Conservation (phyloP, 202 grass and related monocot species). For the Eragrostis tef region DNA sequence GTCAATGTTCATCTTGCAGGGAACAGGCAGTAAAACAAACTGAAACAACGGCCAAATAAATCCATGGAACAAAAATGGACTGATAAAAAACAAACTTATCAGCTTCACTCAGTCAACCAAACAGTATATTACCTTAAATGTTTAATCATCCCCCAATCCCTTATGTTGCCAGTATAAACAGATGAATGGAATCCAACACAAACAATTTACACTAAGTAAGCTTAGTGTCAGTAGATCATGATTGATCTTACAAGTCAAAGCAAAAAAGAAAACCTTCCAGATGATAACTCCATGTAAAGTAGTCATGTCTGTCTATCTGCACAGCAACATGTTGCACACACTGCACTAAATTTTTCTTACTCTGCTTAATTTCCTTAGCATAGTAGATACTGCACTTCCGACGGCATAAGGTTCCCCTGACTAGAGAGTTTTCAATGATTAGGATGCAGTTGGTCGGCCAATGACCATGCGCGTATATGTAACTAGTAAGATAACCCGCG, state of each 20-base stretch:
- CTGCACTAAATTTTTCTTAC: background rate
- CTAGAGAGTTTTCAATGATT: background rate
- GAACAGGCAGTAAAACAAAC: conserved; percentile 34
- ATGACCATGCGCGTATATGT: background rate
- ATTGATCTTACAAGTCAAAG: conserved; percentile 7
- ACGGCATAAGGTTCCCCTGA: background rate
- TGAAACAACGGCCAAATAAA: conserved; percentile 4
- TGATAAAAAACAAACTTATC: background rate
- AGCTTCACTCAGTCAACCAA: conserved; percentile 16
- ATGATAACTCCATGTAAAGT: background rate
- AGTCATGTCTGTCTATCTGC: background rate
- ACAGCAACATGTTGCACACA: background rate
- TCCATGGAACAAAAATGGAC: conserved; percentile 11
- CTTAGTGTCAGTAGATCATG: background rate
- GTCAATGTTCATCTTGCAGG: conserved; percentile 34
- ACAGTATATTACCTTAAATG: background rate
- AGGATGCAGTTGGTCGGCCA: background rate
- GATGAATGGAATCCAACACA: background rate
- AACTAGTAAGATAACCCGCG: too few relatives aligned
- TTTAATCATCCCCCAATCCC: background rate
- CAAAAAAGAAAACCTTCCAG: background rate
- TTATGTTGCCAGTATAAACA: background rate
- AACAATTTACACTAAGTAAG: conserved; percentile 18
- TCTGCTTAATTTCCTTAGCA: background rate
- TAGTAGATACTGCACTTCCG: background rate